phyloP scores from a whole-genome alignment of 495 filamentous ascomycete genomes.

The Daldinia bambusicola region DNA sequence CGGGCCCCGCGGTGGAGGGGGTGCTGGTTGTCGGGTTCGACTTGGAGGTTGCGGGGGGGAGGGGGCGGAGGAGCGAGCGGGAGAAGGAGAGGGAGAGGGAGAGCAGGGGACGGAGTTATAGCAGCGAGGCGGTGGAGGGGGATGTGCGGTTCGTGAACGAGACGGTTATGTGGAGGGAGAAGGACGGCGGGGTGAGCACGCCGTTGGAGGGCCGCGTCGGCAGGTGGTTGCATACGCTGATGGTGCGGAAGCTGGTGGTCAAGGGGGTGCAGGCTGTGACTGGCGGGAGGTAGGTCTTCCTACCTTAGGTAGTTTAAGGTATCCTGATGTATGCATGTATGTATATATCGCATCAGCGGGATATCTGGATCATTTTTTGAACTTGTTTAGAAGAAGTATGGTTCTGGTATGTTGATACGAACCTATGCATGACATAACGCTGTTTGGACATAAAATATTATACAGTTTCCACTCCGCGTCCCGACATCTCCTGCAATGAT shows the following conservation, averaged over 20 bases:
- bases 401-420: too few species aligned
- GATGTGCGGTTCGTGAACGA: conserved; percentile 45
- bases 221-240: conserved; percentile 44
- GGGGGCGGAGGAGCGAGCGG: conserved; percentile 42
- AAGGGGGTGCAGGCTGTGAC: conserved; percentile 46
- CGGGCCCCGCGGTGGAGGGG: conserved; percentile 40
- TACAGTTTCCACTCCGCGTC: too few species aligned
- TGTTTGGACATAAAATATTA: too few species aligned
- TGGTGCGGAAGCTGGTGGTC: conserved; percentile 49
- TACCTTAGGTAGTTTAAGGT: not conserved
- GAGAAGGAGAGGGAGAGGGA: conserved; percentile 40
- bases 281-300: not conserved
- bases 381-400: too few species aligned
- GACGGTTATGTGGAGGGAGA: conserved; percentile 49
- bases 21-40: conserved; percentile 43
- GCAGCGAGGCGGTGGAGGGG: not conserved
- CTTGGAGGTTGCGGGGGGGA: not conserved
- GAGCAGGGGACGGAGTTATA: conserved; percentile 7
- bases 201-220: conserved; percentile 43
- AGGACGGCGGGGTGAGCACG: conserved; percentile 30
- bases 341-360: not conserved
- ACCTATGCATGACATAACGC: too few species aligned
- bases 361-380: too few species aligned
- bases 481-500: too few species aligned
- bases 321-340: not conserved